Evolutionary conservation across 257 asterid species (phyloP), one percentile per base, ranked within the genome.

Genomic region (Apocynum venetum): DNA sequence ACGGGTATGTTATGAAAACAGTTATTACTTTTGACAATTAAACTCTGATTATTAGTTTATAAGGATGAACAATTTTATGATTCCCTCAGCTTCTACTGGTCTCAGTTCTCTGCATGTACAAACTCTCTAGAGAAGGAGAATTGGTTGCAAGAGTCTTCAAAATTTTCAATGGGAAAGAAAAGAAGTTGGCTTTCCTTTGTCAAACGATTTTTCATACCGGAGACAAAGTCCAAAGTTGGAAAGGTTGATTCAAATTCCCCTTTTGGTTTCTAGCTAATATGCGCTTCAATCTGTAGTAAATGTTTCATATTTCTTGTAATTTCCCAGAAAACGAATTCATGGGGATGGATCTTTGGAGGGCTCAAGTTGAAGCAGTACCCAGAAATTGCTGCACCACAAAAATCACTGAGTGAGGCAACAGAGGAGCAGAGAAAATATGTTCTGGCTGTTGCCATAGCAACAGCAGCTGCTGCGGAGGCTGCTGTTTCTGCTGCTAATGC

Each of bases 401-500:
- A 73, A 76, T 74, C 85, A 12, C 72, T 89, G 66, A 70, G 76
- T 48, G 91, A 88, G 77, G 97, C 91, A 6, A 87, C 92, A 19
- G 90, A 88, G 52, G 93, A 87, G 68, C 98, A 93, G 74, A 84
- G 92, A 57, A 92, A 84, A 81, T 93, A 65, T 63, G 93, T 92
- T 19, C 60, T 92, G 80, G 96, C 91, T 31, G 97, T 89, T 9
- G 97, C 97, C 31, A 60, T 83, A 0, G 98, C 97, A 4, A 89
- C 98, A 0, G 96, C 96, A 49, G 97, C 96, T 0, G 98, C 97
- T 4, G 98, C 98, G 0, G 93, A 92, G 66, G 98, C 94, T 0
- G 98, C 98, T 1, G 88, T 92, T 73, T 97, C 97, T 4, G 93
- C 98, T 8, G 97, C 98, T 65, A 92, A 88, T 81, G 94, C 97